Conservation (phyloP, 129 eudicot genomes). For the Erigeron canadensis region DNA sequence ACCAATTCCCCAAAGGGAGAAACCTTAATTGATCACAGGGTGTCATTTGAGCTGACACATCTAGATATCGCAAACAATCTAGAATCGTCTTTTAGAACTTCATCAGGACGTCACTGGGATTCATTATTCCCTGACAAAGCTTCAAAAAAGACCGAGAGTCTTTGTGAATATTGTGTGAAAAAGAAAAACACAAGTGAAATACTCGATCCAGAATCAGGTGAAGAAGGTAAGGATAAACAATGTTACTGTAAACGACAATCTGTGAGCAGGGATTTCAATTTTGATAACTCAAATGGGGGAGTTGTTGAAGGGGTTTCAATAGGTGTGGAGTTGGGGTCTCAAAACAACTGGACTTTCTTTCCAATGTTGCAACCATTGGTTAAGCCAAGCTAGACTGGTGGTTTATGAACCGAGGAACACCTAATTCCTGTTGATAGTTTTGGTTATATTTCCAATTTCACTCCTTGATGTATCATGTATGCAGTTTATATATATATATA, state of each 20-base stretch:
- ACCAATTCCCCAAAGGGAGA: slow-evolving; percentile 50
- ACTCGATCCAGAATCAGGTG: slow-evolving; percentile 22
- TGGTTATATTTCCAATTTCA: slow-evolving; percentile 2
- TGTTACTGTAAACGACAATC: slow-evolving; percentile 48
- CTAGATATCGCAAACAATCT: slow-evolving; percentile 50
- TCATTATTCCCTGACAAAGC: slow-evolving; percentile 22
- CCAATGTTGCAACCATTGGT: slow-evolving; percentile 80
- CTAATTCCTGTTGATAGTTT: slow-evolving; percentile 14
- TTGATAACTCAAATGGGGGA: slow-evolving; percentile 57
- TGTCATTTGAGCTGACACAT: slow-evolving; percentile 69
- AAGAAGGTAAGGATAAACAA: slow-evolving; percentile 43
- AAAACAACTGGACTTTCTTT: slow-evolving; percentile 84
- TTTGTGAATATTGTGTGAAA: slow-evolving; percentile 33
- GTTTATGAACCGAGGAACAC: slow-evolving; percentile 9
- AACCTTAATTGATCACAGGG: slow-evolving; percentile 57
- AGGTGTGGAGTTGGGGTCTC: slow-evolving; percentile 52
- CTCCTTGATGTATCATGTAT: slow-evolving; percentile 27
- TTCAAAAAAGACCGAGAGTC: slow-evolving; percentile 26
- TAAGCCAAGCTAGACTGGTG: slow-evolving; percentile 41
- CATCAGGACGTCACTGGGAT: slow-evolving; percentile 27
- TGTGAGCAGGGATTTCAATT: slow-evolving; percentile 73
- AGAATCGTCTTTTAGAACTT: slow-evolving; percentile 30
- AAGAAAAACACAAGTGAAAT: slow-evolving; percentile 33
- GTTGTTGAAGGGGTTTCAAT: slow-evolving; percentile 58
- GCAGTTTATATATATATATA: slow-evolving; percentile 31